A percentile compares a stretch with the other conserved stretches of the same genome.
phyloP scores from a whole-genome alignment of 1,284 basidiomycete species.

The Moesziomyces globuligerus region DNA sequence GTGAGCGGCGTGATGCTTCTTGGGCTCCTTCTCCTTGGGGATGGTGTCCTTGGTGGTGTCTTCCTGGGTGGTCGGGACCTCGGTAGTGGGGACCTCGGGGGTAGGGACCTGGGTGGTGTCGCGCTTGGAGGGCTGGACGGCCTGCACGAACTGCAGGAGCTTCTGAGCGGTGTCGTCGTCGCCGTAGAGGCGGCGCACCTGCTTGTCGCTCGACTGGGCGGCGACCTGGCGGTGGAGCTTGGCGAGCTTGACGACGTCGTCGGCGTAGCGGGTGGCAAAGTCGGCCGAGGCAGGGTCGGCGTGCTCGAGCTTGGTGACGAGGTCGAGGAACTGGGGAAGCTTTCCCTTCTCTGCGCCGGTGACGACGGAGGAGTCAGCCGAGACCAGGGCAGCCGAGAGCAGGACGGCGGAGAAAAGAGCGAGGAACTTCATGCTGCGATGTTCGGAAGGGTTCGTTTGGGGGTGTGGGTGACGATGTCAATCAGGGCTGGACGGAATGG shows the following conservation, averaged over 20 bases:
- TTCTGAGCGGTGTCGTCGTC: conserved; percentile 12
- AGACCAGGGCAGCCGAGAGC: conserved; percentile 12
- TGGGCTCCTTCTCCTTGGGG: neutral
- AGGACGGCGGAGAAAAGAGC: conserved; percentile 23
- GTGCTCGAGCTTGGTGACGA: conserved; percentile 35
- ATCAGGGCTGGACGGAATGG: neutral
- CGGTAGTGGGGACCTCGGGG: no score
- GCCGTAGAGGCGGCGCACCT: conserved; percentile 21
- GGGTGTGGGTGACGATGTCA: conserved; percentile 5
- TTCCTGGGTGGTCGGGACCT: no score
- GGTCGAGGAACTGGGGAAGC: conserved; percentile 21
- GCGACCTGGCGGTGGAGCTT: conserved; percentile 23
- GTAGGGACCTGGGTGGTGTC: conserved; percentile 8
- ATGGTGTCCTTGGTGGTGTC: neutral
- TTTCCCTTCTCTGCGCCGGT: conserved; percentile 17
- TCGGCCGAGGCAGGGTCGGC: conserved; percentile 16
- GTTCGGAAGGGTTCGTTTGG: conserved; percentile 10
- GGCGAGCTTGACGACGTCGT: conserved; percentile 13
- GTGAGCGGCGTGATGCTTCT: neutral
- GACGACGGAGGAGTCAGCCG: conserved; percentile 17
- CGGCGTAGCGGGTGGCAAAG: conserved; percentile 7
- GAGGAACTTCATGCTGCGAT: conserved; percentile 28
- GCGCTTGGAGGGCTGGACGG: conserved; percentile 5
- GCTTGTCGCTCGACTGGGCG: conserved; percentile 10
- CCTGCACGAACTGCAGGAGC: conserved; percentile 20